A percentile compares a stretch with the other conserved stretches of the same genome.
These are phyloP conservation scores for Chaetothyriales sp. DNA, from an alignment of 2,329 filamentous ascomycete species.

Conservation along the genomic window DNA sequence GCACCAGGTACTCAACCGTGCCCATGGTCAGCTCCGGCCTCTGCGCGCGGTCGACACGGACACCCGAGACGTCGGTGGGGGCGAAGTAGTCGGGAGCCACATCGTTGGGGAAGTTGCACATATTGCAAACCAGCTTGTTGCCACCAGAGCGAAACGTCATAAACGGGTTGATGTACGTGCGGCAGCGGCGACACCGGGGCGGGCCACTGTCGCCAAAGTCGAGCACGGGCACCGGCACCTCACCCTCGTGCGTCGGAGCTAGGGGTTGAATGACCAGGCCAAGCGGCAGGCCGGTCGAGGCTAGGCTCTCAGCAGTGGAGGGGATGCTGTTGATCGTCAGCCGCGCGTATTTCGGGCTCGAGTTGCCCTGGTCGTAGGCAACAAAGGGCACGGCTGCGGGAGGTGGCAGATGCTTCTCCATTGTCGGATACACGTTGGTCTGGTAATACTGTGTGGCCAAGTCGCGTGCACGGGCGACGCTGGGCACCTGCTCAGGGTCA, in stretches of 20 bases:
- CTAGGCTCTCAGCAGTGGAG: constrained; percentile 60
- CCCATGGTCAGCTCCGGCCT: constrained; percentile 79
- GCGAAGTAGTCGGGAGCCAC: constrained; percentile 85
- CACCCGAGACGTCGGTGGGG: constrained; percentile 71
- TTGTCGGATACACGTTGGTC: constrained; percentile 79
- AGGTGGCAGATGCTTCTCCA: constrained; percentile 83
- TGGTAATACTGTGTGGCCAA: constrained; percentile 69
- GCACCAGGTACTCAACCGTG: constrained; percentile 90
- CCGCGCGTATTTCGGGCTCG: constrained; percentile 83
- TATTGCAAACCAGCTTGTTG: constrained; percentile 94
- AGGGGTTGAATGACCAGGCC: constrained; percentile 81
- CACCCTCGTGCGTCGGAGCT: constrained; percentile 66
- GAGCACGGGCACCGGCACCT: constrained; percentile 74
- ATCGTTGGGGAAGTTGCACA: constrained; percentile 95
- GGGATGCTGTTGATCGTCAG: constrained; percentile 91
- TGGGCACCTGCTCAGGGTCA: constrained; percentile 84
- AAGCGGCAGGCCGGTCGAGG: constrained; percentile 67
- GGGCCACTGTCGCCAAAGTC: constrained; percentile 89
- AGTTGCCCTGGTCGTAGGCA: constrained; percentile 90
- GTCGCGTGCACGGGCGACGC: constrained; percentile 74
- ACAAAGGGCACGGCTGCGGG: constrained; percentile 79
- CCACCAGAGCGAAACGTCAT: constrained; percentile 93
- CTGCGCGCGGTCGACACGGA: constrained; percentile 74
- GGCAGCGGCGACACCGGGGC: constrained; percentile 78
- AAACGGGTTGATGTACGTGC: constrained; percentile 96